phyloP scores from a whole-genome alignment of 2,329 filamentous ascomycete genomes.

The Meredithiella fracta region DNA sequence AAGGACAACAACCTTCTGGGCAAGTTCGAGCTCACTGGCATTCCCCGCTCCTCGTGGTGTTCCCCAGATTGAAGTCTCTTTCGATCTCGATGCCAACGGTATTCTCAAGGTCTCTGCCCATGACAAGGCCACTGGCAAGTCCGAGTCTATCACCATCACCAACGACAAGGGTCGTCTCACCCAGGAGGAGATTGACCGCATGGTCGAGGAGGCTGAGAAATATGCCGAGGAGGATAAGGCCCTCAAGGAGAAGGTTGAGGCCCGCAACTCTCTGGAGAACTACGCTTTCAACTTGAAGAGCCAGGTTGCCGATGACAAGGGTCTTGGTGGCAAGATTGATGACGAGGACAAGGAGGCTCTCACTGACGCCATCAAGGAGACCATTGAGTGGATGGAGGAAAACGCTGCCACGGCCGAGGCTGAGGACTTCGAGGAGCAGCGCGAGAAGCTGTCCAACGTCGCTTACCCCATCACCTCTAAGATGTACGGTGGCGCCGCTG shows the following conservation, averaged over 20 bases:
- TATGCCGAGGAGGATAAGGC: slow-evolving; percentile 99
- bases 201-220: slow-evolving; percentile 96
- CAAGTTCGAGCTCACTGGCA: slow-evolving; percentile 95
- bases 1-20: slow-evolving; percentile 96
- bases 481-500: slow-evolving; percentile 57
- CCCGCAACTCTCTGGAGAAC: slow-evolving; percentile 94
- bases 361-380: slow-evolving; percentile 90
- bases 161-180: slow-evolving; percentile 98
- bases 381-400: slow-evolving; percentile 92
- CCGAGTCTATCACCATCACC: slow-evolving; percentile 94
- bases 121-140: slow-evolving; percentile 97
- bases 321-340: slow-evolving; percentile 94
- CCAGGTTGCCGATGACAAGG: slow-evolving; percentile 93
- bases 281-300: slow-evolving; percentile 99
- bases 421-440: slow-evolving; percentile 98
- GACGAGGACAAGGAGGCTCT: slow-evolving; percentile 97
- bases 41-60: slow-evolving; percentile 91
- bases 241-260: slow-evolving; percentile 89
- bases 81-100: slow-evolving; percentile 96
- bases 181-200: slow-evolving; percentile 95
- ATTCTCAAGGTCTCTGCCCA: slow-evolving; percentile 91
- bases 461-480: slow-evolving; percentile 99
- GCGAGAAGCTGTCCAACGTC: slow-evolving; percentile 93
- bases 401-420: slow-evolving; percentile 69
- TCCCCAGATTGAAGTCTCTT: slow-evolving; percentile 95